These are phyloP conservation scores for Clavispora carvajalis DNA, from an alignment of 805 yeast genomes.

Conservation along the genomic window DNA sequence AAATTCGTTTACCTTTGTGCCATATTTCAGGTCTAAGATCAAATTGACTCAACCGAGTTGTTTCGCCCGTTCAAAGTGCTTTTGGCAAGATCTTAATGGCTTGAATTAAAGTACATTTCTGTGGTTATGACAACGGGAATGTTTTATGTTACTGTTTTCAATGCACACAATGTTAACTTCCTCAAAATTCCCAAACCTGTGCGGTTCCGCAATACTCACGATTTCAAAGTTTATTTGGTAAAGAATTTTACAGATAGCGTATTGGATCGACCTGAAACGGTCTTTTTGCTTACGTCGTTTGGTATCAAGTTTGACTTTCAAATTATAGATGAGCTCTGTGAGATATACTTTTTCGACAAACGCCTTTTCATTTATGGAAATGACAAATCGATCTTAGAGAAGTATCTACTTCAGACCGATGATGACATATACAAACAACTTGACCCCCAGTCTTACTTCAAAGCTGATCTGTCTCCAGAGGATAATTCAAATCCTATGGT, in stretches of 20 bases:
- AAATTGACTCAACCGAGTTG: no score
- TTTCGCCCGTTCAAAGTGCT: no score
- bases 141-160: conserved; percentile 27
- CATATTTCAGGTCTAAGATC: no score
- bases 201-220: conserved; percentile 29
- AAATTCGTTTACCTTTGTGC: no score
- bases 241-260: conserved; percentile 21
- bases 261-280: conserved; percentile 22
- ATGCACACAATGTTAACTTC: conserved; percentile 34
- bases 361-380: conserved; percentile 41
- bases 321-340: conserved; percentile 47
- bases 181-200: conserved; percentile 37
- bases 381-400: conserved; percentile 7
- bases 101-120: no score
- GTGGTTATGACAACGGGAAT: not conserved
- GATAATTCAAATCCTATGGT: no score
- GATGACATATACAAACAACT: not conserved
- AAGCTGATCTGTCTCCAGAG: conserved; percentile 23
- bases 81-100: no score
- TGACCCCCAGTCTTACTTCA: not conserved
- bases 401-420: conserved; percentile 11
- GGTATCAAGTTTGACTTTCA: conserved; percentile 57
- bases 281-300: conserved; percentile 57
- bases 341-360: conserved; percentile 61
- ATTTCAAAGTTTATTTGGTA: conserved; percentile 26